Conservation (phyloP, 352 stramenopile species). For the Pythium pyrilobum region DNA sequence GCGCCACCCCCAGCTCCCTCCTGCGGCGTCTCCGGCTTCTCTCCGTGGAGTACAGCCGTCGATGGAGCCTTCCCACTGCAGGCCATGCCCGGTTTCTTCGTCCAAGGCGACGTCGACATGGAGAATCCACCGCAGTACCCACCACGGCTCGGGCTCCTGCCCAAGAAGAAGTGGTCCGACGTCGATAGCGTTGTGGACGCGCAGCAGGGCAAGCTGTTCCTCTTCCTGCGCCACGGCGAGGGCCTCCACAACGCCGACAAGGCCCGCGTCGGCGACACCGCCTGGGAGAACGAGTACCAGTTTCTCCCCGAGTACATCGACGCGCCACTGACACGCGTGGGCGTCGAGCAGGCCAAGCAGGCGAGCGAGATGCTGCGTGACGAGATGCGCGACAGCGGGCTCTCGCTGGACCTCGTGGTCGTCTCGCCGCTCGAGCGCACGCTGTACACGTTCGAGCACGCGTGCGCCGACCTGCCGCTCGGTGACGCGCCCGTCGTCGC, state of each 20-base stretch:
- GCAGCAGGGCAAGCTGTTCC: conserved; percentile 35
- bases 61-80: conserved; percentile 7
- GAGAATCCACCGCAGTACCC: conserved; percentile 28
- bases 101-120: conserved; percentile 29
- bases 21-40: neutral
- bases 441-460: conserved; percentile 48
- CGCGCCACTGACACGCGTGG: conserved; percentile 42
- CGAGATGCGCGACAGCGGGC: conserved; percentile 34
- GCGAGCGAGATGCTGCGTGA: conserved; percentile 32
- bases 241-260: conserved; percentile 66
- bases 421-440: conserved; percentile 68
- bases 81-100: conserved; percentile 33
- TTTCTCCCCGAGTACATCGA: conserved; percentile 50
- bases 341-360: conserved; percentile 30
- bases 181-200: conserved; percentile 30
- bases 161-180: conserved; percentile 34
- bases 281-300: conserved; percentile 50
- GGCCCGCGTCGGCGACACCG: conserved; percentile 35
- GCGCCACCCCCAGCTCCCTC: neutral
- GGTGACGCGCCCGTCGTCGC: conserved; percentile 37
- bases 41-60: neutral
- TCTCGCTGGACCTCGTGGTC: conserved; percentile 51
- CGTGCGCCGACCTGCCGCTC: conserved; percentile 22
- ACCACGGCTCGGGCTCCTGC: conserved; percentile 35
- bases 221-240: conserved; percentile 64